Evolutionary conservation across 2,329 filamentous ascomycete genomes (phyloP).

Genomic region (Paramyrothecium sp.): DNA sequence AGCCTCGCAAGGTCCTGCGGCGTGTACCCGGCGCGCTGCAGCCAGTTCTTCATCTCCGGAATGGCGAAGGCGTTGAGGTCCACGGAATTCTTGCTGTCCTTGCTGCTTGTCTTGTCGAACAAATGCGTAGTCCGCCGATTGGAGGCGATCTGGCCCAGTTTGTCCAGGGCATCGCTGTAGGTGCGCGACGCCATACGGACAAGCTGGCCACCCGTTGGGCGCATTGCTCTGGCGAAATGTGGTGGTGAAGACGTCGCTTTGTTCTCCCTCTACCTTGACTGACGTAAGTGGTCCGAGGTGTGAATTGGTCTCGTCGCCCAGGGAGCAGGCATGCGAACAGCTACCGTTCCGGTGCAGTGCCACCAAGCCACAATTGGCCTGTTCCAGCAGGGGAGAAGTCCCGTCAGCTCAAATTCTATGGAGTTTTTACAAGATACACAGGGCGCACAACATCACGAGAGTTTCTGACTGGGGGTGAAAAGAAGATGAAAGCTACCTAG

Average conservation of each 20-base stretch:
- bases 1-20: conserved; percentile 39
- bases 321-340: no score
- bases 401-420: no score
- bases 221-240: conserved; percentile 4
- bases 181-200: conserved; percentile 26
- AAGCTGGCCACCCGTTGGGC: conserved; percentile 5
- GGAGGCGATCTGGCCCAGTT: conserved; percentile 74
- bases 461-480: no score
- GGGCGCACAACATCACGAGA: no score
- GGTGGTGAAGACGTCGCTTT: neutral
- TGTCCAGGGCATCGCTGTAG: conserved; percentile 67
- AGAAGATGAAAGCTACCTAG: no score
- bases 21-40: conserved; percentile 71
- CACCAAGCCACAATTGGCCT: no score
- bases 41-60: conserved; percentile 80
- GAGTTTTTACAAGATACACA: no score
- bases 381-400: no score
- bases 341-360: no score
- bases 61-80: conserved; percentile 70
- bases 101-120: conserved; percentile 39
- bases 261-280: no score
- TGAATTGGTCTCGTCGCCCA: no score
- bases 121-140: conserved; percentile 66
- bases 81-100: conserved; percentile 19
- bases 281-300: no score